A percentile compares a stretch with the other conserved stretches of the same genome.
Conservation (phyloP, 352 stramenopile species). For the Phytophthora fragariae region DNA sequence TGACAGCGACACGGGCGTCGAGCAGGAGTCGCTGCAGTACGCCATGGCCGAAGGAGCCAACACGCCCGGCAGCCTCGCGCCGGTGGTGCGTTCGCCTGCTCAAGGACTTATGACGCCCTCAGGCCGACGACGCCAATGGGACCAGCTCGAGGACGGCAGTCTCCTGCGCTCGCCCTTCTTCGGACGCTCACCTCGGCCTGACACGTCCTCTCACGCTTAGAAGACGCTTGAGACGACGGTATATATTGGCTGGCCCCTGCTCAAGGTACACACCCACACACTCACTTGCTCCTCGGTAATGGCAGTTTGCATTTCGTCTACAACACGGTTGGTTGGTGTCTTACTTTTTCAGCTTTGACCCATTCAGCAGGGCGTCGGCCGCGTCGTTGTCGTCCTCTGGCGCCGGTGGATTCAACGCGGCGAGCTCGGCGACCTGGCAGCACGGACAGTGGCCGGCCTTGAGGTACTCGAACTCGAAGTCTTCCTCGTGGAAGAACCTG, state of each 20-base stretch:
- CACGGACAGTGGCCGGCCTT: slow-evolving; percentile 90
- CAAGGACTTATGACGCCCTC: slow-evolving; percentile 61
- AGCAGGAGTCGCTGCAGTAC: slow-evolving; percentile 51
- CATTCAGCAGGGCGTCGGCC: slow-evolving; percentile 14
- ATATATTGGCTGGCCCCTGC: slow-evolving; percentile 24
- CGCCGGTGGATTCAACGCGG: slow-evolving; percentile 33
- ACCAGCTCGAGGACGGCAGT: slow-evolving; percentile 57
- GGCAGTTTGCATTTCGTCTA: slow-evolving; percentile 23
- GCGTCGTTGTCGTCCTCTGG: slow-evolving; percentile 28
- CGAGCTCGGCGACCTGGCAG: slow-evolving; percentile 75
- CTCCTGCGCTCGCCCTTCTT: slow-evolving; percentile 42
- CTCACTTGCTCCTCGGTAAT: slow-evolving; percentile 25
- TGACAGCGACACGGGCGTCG: slow-evolving; percentile 45
- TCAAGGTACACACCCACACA: slow-evolving; percentile 13
- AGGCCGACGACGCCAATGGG: slow-evolving; percentile 60
- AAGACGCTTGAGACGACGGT: slow-evolving; percentile 31
- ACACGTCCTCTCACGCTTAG: slow-evolving; percentile 35
- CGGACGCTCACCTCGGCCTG: slow-evolving; percentile 28
- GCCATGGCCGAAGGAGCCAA: slow-evolving; percentile 62
- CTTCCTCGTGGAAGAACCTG: slow-evolving; percentile 95
- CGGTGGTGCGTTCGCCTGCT: slow-evolving; percentile 61
- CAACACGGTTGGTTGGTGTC: slow-evolving; percentile 71
- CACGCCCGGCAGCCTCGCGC: slow-evolving; percentile 54
- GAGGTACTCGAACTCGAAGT: slow-evolving; percentile 96
- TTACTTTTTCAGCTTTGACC: slow-evolving; percentile 49